phyloP scores from a whole-genome alignment of 306 rosid species.

The Ammopiptanthus mongolicus region DNA sequence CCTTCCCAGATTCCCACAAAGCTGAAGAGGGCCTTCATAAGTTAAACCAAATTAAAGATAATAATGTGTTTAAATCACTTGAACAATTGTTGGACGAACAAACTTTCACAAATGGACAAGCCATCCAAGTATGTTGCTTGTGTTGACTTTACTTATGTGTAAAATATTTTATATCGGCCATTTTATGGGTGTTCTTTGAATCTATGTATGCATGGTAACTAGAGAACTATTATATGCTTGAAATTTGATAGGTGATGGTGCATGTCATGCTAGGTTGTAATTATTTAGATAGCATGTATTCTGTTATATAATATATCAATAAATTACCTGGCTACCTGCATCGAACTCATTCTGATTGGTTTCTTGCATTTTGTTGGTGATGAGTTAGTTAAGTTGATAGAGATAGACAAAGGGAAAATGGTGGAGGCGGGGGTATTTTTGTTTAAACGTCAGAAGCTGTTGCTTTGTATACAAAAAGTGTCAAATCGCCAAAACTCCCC shows the following conservation, averaged over 20 bases:
- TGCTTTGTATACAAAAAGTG: not conserved
- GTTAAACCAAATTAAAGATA: conserved; percentile 69
- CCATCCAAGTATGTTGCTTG: conserved; percentile 47
- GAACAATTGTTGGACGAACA: conserved; percentile 55
- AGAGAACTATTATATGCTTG: not conserved
- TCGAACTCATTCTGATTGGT: not conserved
- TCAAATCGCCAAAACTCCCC: not conserved
- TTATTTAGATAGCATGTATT: not conserved
- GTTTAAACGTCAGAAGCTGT: not conserved
- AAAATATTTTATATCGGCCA: not conserved
- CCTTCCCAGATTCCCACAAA: conserved; percentile 69
- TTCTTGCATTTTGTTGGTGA: not conserved
- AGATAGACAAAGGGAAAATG: not conserved
- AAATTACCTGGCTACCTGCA: not conserved
- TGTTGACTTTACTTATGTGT: conserved; percentile 3
- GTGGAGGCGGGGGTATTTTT: not conserved
- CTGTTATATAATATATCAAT: not conserved
- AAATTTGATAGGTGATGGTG: conserved; percentile 2
- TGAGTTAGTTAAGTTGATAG: not conserved
- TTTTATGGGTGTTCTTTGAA: conserved; percentile 2
- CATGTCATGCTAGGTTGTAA: not conserved
- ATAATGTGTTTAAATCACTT: conserved; percentile 55
- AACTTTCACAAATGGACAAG: conserved; percentile 31
- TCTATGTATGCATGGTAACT: not conserved
- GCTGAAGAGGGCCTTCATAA: conserved; percentile 68